These are phyloP conservation scores for Eucalyptus pauciflora DNA, from an alignment of 345 rosid species.

Conservation along the genomic window DNA sequence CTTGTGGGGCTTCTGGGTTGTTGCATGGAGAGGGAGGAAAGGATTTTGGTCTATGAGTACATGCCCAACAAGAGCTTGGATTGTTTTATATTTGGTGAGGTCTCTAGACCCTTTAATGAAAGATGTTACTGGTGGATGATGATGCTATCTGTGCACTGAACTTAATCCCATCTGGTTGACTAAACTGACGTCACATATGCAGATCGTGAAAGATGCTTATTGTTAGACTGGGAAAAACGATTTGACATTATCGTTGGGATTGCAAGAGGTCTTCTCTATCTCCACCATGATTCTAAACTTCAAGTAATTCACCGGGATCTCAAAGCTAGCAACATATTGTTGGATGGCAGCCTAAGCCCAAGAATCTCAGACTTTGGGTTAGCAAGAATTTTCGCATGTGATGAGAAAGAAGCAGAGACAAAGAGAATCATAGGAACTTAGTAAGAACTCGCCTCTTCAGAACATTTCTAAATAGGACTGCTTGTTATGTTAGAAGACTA, in stretches of 20 bases:
- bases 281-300: background rate
- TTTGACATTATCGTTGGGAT: background rate
- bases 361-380: background rate
- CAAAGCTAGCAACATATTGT: background rate
- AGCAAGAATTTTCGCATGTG: background rate
- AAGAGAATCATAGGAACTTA: conserved; percentile 21
- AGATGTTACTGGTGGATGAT: background rate
- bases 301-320: background rate
- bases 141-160: background rate
- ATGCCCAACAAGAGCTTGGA: conserved; percentile 26
- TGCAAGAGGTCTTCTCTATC: background rate
- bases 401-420: background rate
- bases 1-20: conserved; percentile 38
- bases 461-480: background rate
- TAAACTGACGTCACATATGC: background rate
- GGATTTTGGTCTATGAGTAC: conserved; percentile 24
- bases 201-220: conserved; percentile 10
- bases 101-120: background rate
- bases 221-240: background rate
- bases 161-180: background rate
- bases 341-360: background rate
- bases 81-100: conserved; percentile 31
- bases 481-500: background rate
- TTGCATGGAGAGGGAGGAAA: conserved; percentile 27
- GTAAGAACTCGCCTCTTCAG: conserved; percentile 3